Base-by-base conservation (phyloP, 768 basidiomycete species). In the Cystobasidium onofrii region DNA sequence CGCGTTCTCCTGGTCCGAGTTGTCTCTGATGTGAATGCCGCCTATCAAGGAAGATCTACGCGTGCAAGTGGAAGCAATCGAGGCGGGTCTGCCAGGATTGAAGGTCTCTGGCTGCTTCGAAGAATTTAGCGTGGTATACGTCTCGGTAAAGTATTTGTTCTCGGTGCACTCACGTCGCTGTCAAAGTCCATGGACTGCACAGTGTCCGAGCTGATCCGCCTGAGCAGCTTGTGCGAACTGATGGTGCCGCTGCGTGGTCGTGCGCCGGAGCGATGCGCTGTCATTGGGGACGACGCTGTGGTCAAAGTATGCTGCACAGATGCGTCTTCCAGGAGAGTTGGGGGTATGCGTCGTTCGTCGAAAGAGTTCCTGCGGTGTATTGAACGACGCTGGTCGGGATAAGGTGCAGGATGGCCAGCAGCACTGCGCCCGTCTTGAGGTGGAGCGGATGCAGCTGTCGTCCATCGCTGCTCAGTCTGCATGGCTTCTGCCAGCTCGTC, bases 181-280 rank as follows among this genome's bases (percentile, higher is more conserved):
- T 71, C 69, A 60, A 71, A 71, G 54, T 71, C 69, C 3, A 71
- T 13, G 23, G 54, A 55, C 17, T 57, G 69, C 10, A 52, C 55
- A 29, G 54, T 71, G n/a, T 71, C 69, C 15, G 36, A 54, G 44
- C 69, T 71, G 54, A 31, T 23, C n/a, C 69, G 9, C 12, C 69
- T 7, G 9, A 71, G 29, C 50, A 71, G 69, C 55, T 71, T 55
- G 10, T 33, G 63, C 63, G 63, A 64, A 20, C 63, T 71, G 3
- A 54, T 54, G 25, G 65, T 67, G 9, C 65, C 65, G 34, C 44
- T 67, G 7, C 65, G 44, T 20, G 65, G 54, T 46, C 65, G 44
- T 18, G 10, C 7, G 27, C 43, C 50, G 31, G 44, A 50, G 23
- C 25, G 25, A 41, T 31, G 6, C 25, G 25, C 7, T 6, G 33